A percentile compares a stretch with the other conserved stretches of the same genome.
Evolutionary conservation across 139 green algal genomes (phyloP).

Genomic region (Haematococcus sp.): DNA sequence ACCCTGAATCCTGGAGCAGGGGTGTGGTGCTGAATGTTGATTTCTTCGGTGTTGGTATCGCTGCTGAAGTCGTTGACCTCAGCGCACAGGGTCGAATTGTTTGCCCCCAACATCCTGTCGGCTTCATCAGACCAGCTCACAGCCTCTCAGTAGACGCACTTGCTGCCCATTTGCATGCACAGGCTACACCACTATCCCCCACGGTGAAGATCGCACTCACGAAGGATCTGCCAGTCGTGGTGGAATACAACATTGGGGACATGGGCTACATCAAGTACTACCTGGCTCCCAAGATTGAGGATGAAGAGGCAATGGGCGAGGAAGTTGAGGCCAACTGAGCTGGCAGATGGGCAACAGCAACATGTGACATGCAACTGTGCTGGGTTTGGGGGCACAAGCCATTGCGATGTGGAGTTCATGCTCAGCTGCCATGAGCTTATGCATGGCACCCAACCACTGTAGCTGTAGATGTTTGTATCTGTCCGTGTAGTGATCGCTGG

Average conservation of each 20-base stretch:
- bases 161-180: neutral
- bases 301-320: conserved; percentile 60
- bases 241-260: conserved; percentile 89
- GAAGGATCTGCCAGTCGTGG: conserved; percentile 90
- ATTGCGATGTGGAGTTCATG: no score
- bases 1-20: neutral
- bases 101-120: no score
- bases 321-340: conserved; percentile 26
- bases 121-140: no score
- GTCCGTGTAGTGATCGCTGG: no score
- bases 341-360: neutral
- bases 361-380: no score
- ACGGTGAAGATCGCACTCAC: conserved; percentile 71
- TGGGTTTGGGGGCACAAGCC: no score
- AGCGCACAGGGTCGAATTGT: neutral
- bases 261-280: conserved; percentile 82
- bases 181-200: conserved; percentile 58
- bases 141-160: no score
- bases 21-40: neutral
- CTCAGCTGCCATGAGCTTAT: no score
- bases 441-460: no score
- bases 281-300: conserved; percentile 89
- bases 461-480: no score
- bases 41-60: neutral
- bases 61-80: neutral